Evolutionary conservation across 2,329 filamentous ascomycete genomes (phyloP), one percentile per base, ranked within the genome.

Genomic region (Cyphellophora attinorum): DNA sequence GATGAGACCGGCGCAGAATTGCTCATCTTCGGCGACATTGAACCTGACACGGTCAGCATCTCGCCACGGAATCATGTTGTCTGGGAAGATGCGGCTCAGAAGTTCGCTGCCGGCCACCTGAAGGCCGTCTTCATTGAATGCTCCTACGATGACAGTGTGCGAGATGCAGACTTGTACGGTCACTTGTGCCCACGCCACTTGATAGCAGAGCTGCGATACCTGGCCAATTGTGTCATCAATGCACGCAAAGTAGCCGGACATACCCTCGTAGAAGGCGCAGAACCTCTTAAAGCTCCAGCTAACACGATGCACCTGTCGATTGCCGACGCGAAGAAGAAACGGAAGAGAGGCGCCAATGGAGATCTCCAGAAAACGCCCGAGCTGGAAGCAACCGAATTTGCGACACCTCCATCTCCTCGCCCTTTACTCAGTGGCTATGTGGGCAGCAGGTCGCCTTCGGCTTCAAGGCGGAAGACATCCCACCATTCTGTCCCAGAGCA

Each of bases 101-200:
- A 93, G 54, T 77, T 98, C 16, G 81, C 69, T 0, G 62, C 68
- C 0, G 84, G 85, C 2, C 67, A 71, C 3, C 68, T 98, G 1
- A 72, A 70, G 0, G 89, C 81, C 8, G 81, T 98, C 10, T 89
- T 96, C 53, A 93, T 98, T 48, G 91, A 98, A 64, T 96, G 89
- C 58, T 93, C 85, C 42, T 98, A 89, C 56, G 82, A 85, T 41
- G 81, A 95, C 55, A 74, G 74, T 5, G 81, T 86, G 50, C 70
- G 75, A 14, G 79, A 91, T 40, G 78, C 81, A 32, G 74, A 79
- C 1, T 68, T 98, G 0, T 98, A 86, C 46, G 91, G 91, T 0
- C 91, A 98, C 50, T 65, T 98, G 11, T 84, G 85, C 23, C 91
- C 91, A 0, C 69, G 77, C 1, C 91, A 85, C 54, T 61, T 98